Evolutionary conservation across 345 rosid genomes (phyloP).

Genomic region (Kandelia obovata): DNA sequence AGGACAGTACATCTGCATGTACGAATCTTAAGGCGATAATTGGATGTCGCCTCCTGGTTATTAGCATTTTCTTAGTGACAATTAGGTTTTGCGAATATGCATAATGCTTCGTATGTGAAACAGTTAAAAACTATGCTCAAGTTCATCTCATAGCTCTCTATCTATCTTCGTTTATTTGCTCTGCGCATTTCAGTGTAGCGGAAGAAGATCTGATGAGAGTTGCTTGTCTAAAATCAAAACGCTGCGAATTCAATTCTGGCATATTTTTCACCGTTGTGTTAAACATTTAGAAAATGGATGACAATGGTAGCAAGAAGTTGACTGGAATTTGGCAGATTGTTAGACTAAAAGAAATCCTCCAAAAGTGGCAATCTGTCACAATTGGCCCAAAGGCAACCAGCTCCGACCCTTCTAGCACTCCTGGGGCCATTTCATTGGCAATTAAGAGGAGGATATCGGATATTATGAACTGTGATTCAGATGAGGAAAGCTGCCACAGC

Average conservation of each 20-base stretch:
- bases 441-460: constrained; percentile 49
- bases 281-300: constrained; percentile 52
- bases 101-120: no score
- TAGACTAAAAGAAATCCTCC: constrained; percentile 73
- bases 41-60: no score
- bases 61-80: no score
- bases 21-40: no score
- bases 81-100: no score
- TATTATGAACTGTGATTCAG: constrained; percentile 56
- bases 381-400: constrained; percentile 38
- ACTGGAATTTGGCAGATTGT: constrained; percentile 80
- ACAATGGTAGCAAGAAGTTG: constrained; percentile 48
- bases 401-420: constrained; percentile 22
- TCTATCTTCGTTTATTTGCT: no score
- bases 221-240: constrained; percentile 22
- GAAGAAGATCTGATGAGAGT: constrained; percentile 45
- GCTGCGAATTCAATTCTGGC: constrained; percentile 21
- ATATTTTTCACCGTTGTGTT: constrained; percentile 19
- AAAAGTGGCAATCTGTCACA: constrained; percentile 85
- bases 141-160: no score
- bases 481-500: constrained; percentile 69
- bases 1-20: no score
- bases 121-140: no score
- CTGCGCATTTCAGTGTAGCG: constrained; percentile 16
- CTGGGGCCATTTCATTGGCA: constrained; percentile 36